A percentile compares a stretch with the other conserved stretches of the same genome.
phyloP scores from a whole-genome alignment of 2,329 filamentous ascomycete species.

The Incumbomyces delicatus region DNA sequence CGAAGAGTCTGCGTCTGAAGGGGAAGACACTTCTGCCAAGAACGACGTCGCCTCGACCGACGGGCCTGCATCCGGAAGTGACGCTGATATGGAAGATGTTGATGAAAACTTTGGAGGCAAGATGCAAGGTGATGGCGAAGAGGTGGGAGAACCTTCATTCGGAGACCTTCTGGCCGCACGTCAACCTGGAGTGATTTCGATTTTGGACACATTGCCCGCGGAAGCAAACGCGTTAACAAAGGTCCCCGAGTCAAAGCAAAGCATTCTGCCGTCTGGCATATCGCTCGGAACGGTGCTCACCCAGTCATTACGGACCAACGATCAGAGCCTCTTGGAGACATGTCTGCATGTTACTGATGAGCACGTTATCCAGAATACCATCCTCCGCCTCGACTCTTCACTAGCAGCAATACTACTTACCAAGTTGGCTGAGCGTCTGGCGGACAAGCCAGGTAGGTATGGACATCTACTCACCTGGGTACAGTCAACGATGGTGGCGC shows the following conservation, averaged over 20 bases:
- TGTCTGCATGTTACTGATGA: slow-evolving; percentile 75
- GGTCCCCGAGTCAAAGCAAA: slow-evolving; percentile 31
- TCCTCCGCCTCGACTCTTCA: slow-evolving; percentile 78
- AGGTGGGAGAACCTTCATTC: slow-evolving; percentile 57
- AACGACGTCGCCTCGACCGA: slow-evolving; percentile 12
- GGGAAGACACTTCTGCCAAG: slow-evolving; percentile 15
- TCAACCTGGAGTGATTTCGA: slow-evolving; percentile 38
- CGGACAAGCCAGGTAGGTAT: slow-evolving; percentile 77
- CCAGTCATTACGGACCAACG: slow-evolving; percentile 86
- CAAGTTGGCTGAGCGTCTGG: slow-evolving; percentile 76
- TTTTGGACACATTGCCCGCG: slow-evolving; percentile 34
- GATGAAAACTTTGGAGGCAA: slow-evolving; percentile 27
- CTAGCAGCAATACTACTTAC: slow-evolving; percentile 70
- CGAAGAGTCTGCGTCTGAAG: slow-evolving; percentile 26
- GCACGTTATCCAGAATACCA: slow-evolving; percentile 71
- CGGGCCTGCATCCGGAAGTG: slow-evolving; percentile 7
- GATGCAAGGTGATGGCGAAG: slow-evolving; percentile 28
- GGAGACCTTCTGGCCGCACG: slow-evolving; percentile 67
- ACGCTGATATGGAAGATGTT: slow-evolving; percentile 20
- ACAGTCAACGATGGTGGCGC: slow-evolving; percentile 84
- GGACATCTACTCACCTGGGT: slow-evolving; percentile 91
- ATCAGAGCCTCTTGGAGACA: slow-evolving; percentile 78
- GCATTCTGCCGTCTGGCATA: slow-evolving; percentile 57
- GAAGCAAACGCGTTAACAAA: slow-evolving; percentile 31
- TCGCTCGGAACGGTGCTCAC: slow-evolving; percentile 88